phyloP scores from a whole-genome alignment of 2,329 filamentous ascomycete genomes.

The Lachnellula hyalina region DNA sequence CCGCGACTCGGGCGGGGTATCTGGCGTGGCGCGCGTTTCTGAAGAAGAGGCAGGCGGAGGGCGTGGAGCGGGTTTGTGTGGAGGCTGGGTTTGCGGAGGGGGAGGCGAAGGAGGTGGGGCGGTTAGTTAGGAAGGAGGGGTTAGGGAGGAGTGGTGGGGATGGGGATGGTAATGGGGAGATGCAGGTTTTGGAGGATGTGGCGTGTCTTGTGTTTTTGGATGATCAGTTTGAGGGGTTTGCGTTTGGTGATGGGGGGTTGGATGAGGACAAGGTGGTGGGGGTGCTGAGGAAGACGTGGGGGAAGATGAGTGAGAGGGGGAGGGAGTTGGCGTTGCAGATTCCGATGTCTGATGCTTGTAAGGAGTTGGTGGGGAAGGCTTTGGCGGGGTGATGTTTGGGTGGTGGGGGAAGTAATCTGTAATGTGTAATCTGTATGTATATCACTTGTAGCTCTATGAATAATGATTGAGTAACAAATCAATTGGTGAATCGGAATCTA shows the following conservation, averaged over 20 bases:
- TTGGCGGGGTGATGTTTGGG: constrained; percentile 36
- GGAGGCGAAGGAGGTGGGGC: constrained; percentile 57
- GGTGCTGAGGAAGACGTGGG: constrained; percentile 71
- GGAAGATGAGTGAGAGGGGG: constrained; percentile 63
- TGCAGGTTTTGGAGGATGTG: constrained; percentile 76
- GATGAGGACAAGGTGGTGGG: constrained; percentile 54
- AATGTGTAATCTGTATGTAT: too few relatives aligned
- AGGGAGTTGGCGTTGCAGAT: constrained; percentile 60
- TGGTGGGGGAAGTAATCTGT: not conserved
- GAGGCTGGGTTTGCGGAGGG: constrained; percentile 34
- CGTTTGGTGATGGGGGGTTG: too few relatives aligned
- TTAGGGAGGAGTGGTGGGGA: constrained; percentile 40
- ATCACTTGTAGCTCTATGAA: too few relatives aligned
- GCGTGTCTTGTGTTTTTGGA: constrained; percentile 85
- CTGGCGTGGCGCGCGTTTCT: constrained; percentile 72
- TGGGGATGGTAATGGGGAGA: constrained; percentile 47
- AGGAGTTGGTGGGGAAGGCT: constrained; percentile 58
- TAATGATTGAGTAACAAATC: too few relatives aligned
- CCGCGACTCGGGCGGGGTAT: constrained; percentile 71
- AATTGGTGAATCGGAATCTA: too few relatives aligned
- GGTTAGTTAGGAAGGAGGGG: constrained; percentile 75
- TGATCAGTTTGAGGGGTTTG: constrained; percentile 76
- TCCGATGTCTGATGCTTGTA: constrained; percentile 57
- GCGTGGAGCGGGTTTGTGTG: constrained; percentile 50
- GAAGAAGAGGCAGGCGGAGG: constrained; percentile 64